Percentiles rank a stretch among this genome's conserved stretches.
Evolutionary conservation across 768 basidiomycete species (phyloP).

Genomic region (Psilocybe tampanensis): DNA sequence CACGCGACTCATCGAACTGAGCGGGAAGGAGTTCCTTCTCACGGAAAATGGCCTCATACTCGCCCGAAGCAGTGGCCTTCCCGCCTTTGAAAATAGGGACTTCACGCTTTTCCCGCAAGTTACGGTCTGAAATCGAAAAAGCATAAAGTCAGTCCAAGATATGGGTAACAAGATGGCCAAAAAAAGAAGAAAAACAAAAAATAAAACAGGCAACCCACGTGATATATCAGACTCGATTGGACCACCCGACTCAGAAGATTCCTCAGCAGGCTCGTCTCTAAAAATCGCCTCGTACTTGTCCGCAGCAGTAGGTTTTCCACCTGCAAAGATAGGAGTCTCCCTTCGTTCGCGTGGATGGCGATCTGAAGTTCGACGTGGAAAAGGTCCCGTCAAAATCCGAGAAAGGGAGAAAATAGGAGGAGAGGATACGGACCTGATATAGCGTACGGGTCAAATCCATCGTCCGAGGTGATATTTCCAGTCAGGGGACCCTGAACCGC

Average conservation of each 20-base stretch:
- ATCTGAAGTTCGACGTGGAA: neutral
- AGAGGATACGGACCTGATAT: neutral
- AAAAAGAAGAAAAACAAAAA: too few relatives aligned
- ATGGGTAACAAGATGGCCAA: neutral
- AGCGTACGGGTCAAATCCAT: neutral
- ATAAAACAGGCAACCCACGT: too few relatives aligned
- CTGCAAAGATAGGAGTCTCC: slow-evolving; percentile 14
- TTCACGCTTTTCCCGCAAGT: neutral
- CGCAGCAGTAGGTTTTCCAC: neutral
- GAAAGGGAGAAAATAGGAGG: neutral
- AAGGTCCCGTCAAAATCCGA: neutral
- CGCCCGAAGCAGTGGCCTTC: neutral
- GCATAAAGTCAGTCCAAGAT: too few relatives aligned
- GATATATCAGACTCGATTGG: neutral
- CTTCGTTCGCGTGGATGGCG: slow-evolving; percentile 11
- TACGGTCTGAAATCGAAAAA: neutral
- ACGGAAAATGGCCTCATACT: neutral
- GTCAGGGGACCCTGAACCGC: neutral
- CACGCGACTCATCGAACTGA: too few relatives aligned
- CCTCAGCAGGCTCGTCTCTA: neutral
- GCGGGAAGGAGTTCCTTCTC: too few relatives aligned
- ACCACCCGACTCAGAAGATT: neutral
- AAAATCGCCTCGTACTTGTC: slow-evolving; percentile 15
- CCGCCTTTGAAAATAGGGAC: neutral
- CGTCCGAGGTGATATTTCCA: neutral